phyloP scores from a whole-genome alignment of 2,329 filamentous ascomycete genomes.

The Phoma sp. region DNA sequence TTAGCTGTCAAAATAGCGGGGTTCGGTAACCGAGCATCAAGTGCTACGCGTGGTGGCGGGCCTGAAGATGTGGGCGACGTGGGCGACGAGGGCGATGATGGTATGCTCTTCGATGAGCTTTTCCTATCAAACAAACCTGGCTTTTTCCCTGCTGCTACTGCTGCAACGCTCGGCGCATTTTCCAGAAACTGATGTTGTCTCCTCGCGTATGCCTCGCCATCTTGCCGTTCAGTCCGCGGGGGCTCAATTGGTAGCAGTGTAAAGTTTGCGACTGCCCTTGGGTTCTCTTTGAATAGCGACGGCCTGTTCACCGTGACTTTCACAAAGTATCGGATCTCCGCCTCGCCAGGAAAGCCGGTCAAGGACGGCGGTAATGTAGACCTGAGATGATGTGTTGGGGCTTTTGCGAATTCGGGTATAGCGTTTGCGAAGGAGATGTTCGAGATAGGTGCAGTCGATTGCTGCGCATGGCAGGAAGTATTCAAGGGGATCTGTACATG shows the following conservation, averaged over 20 bases:
- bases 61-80: slow-evolving; percentile 30
- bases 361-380: slow-evolving; percentile 88
- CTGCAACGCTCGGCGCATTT: slow-evolving; percentile 31
- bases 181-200: slow-evolving; percentile 68
- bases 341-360: slow-evolving; percentile 83
- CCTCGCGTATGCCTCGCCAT: slow-evolving; percentile 84
- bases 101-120: slow-evolving; percentile 30
- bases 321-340: slow-evolving; percentile 91
- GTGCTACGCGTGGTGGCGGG: slow-evolving; percentile 64
- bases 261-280: slow-evolving; percentile 67
- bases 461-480: slow-evolving; percentile 65
- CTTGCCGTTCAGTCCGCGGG: slow-evolving; percentile 70
- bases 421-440: slow-evolving; percentile 55
- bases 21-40: slow-evolving; percentile 86
- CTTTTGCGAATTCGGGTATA: slow-evolving; percentile 54
- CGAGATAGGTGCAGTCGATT: slow-evolving; percentile 47
- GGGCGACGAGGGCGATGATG: no score
- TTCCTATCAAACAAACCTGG: slow-evolving; percentile 66
- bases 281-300: slow-evolving; percentile 88
- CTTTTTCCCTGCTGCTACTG: slow-evolving; percentile 58
- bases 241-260: slow-evolving; percentile 94
- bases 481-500: slow-evolving; percentile 66
- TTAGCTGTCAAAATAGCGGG: slow-evolving; percentile 91
- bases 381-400: slow-evolving; percentile 72
- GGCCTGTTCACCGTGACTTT: slow-evolving; percentile 95